Percentiles rank a stretch among this genome's conserved stretches.
Evolutionary conservation across 2,329 filamentous ascomycete species (phyloP).

Genomic region (Aschersonia sp.): DNA sequence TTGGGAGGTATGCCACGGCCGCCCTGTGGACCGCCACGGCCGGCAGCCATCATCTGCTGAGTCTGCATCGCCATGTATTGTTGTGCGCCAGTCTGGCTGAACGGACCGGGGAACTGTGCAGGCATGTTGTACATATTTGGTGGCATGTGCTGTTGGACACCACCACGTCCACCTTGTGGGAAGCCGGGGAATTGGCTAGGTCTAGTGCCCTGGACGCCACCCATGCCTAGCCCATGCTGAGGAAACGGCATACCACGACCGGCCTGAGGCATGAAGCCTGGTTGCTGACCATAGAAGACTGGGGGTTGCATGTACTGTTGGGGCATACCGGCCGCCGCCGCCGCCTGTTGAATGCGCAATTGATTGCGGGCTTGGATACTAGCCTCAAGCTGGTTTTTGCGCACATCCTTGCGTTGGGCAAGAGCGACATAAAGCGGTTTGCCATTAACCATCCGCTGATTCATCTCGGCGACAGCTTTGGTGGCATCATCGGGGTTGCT

Average conservation of each 20-base stretch:
- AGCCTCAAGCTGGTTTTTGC: conserved; percentile 97
- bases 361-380: conserved; percentile 99
- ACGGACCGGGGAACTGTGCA: conserved; percentile 67
- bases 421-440: conserved; percentile 98
- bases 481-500: conserved; percentile 98
- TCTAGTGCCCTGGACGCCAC: conserved; percentile 64
- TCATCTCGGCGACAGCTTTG: conserved; percentile 98
- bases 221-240: conserved; percentile 49
- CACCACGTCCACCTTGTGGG: conserved; percentile 76
- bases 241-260: conserved; percentile 55
- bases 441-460: conserved; percentile 94
- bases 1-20: conserved; percentile 62
- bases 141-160: conserved; percentile 73
- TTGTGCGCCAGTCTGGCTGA: conserved; percentile 66
- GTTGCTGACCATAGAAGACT: conserved; percentile 84
- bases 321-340: conserved; percentile 77
- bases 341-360: conserved; percentile 94
- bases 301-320: conserved; percentile 78
- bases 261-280: conserved; percentile 50
- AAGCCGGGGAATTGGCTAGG: conserved; percentile 79
- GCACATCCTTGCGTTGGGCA: conserved; percentile 98
- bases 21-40: conserved; percentile 50
- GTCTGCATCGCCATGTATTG: conserved; percentile 70
- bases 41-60: conserved; percentile 46
- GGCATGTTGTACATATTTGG: conserved; percentile 76